phyloP scores from a whole-genome alignment of 2,329 filamentous ascomycete genomes.

The Penicillium sp. region DNA sequence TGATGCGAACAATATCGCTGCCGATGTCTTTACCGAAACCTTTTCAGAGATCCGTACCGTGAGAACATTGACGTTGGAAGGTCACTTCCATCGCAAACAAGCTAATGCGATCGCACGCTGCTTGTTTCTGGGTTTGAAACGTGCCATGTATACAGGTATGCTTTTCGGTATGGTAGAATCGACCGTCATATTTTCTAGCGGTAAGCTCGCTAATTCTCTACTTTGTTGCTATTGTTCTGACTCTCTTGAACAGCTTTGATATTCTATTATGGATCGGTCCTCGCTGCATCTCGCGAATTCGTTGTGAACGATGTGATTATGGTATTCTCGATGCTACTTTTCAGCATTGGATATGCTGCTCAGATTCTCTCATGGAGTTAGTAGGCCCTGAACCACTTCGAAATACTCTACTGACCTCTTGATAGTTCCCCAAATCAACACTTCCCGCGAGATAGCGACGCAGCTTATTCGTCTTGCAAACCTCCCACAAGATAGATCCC shows the following conservation, averaged over 20 bases:
- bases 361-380: slow-evolving; percentile 63
- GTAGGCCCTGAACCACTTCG: slow-evolving; percentile 6
- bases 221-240: slow-evolving; percentile 7
- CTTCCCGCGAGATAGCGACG: slow-evolving; percentile 69
- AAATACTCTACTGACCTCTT: slow-evolving; percentile 5
- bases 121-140: slow-evolving; percentile 62
- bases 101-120: slow-evolving; percentile 51
- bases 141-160: slow-evolving; percentile 66
- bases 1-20: slow-evolving; percentile 59
- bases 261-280: slow-evolving; percentile 75
- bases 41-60: slow-evolving; percentile 79
- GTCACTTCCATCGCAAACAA: slow-evolving; percentile 68
- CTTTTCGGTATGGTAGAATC: slow-evolving; percentile 78
- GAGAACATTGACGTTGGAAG: slow-evolving; percentile 70
- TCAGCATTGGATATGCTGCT: slow-evolving; percentile 72
- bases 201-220: slow-evolving; percentile 29
- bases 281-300: slow-evolving; percentile 55
- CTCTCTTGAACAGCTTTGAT: slow-evolving; percentile 58
- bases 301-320: slow-evolving; percentile 64
- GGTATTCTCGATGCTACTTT: slow-evolving; percentile 79
- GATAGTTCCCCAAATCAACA: slow-evolving; percentile 72
- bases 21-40: slow-evolving; percentile 68
- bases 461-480: slow-evolving; percentile 69
- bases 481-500: slow-evolving; percentile 56
- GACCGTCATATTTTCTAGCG: slow-evolving; percentile 66